phyloP scores from a whole-genome alignment of 2,329 filamentous ascomycete species.

The Ophiocordyceps camponoti-leonardi region DNA sequence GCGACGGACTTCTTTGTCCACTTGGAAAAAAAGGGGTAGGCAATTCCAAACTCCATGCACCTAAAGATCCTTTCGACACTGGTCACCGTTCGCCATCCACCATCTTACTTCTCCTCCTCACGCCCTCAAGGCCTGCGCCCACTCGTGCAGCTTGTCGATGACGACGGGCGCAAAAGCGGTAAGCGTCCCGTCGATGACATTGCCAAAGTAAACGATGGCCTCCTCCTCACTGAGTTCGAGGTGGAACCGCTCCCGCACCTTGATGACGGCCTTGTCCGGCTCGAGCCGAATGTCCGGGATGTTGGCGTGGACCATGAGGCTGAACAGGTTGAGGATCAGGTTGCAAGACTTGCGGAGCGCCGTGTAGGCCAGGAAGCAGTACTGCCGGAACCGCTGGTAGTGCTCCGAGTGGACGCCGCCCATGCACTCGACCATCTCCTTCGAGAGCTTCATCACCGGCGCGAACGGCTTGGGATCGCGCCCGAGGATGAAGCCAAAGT shows the following conservation, averaged over 20 bases:
- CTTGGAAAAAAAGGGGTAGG: too few species aligned
- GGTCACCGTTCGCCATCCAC: not conserved
- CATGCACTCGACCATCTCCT: constrained; percentile 98
- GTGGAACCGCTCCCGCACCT: constrained; percentile 89
- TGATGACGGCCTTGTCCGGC: constrained; percentile 83
- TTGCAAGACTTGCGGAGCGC: constrained; percentile 80
- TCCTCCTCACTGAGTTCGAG: constrained; percentile 85
- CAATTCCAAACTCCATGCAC: too few species aligned
- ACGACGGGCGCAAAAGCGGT: constrained; percentile 83
- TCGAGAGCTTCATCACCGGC: constrained; percentile 89
- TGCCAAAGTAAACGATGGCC: constrained; percentile 72
- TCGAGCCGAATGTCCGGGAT: constrained; percentile 90
- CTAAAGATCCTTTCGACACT: too few species aligned
- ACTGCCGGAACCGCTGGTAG: constrained; percentile 82
- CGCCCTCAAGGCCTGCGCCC: constrained; percentile 82
- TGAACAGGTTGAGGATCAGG: constrained; percentile 86
- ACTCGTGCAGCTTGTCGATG: constrained; percentile 86
- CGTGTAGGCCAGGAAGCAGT: constrained; percentile 88
- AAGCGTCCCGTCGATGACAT: constrained; percentile 78
- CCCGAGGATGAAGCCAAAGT: constrained; percentile 95
- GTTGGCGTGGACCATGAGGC: constrained; percentile 92
- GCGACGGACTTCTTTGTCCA: too few species aligned
- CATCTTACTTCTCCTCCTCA: constrained; percentile 14
- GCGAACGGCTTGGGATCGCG: constrained; percentile 96
- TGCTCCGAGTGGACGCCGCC: constrained; percentile 67